A percentile compares a stretch with the other conserved stretches of the same genome.
Conservation (phyloP, 805 yeast species). For the Spathaspora hagerdaliae region DNA sequence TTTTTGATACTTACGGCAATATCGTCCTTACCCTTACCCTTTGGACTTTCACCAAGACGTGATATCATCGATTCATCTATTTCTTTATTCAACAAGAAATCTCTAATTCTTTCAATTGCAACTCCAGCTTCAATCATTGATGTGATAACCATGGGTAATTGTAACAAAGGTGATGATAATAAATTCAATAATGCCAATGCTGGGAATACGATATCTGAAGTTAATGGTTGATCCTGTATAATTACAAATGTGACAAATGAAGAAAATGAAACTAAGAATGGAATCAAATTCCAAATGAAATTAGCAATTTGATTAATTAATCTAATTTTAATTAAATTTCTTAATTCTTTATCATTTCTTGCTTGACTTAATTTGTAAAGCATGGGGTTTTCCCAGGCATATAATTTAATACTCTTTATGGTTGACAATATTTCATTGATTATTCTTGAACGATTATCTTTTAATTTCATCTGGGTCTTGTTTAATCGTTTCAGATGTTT, state of each 20-base stretch:
- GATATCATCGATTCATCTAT: slow-evolving; percentile 30
- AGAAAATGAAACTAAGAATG: slow-evolving; percentile 59
- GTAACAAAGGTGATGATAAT: slow-evolving; percentile 54
- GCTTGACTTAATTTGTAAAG: slow-evolving; percentile 45
- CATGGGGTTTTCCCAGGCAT: slow-evolving; percentile 71
- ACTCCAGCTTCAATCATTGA: slow-evolving; percentile 57
- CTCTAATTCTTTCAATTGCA: slow-evolving; percentile 50
- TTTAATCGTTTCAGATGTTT: slow-evolving; percentile 42
- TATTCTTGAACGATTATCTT: slow-evolving; percentile 55
- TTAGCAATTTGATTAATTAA: slow-evolving; percentile 37
- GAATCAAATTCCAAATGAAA: slow-evolving; percentile 63
- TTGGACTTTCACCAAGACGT: slow-evolving; percentile 10
- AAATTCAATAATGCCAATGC: slow-evolving; percentile 59
- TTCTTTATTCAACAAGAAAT: slow-evolving; percentile 46
- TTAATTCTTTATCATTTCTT: slow-evolving; percentile 57
- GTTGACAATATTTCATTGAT: slow-evolving; percentile 58
- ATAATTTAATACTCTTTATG: slow-evolving; percentile 62
- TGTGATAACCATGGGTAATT: slow-evolving; percentile 55
- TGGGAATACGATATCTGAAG: slow-evolving; percentile 69
- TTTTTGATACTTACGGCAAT: slow-evolving; percentile 41
- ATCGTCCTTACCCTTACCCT: slow-evolving; percentile 20
- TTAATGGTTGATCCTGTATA: slow-evolving; percentile 44
- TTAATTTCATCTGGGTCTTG: slow-evolving; percentile 55
- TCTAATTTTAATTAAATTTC: slow-evolving; percentile 47
- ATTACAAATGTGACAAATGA: slow-evolving; percentile 55